Base-by-base conservation (phyloP, 495 filamentous ascomycete species). In the Friedmanniomyces endolithicus region DNA sequence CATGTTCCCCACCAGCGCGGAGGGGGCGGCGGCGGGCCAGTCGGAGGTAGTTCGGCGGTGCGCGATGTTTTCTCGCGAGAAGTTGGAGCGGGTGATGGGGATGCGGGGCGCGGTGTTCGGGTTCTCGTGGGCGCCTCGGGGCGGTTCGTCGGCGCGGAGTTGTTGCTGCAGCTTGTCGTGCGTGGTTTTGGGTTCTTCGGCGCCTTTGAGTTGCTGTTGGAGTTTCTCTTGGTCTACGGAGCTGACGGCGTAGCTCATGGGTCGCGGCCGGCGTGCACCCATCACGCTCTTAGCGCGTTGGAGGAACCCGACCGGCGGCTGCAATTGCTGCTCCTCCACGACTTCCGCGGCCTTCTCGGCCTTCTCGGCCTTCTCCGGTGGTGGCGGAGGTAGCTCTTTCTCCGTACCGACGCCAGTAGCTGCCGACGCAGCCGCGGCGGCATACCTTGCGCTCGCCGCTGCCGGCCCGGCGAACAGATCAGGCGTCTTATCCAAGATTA, bases 101-200 rank as follows among this genome's bases (percentile, higher is more conserved):
- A 94, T 86, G 61, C 82, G 85, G 22, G 87, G 86, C 9, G 87
- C 87, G n/a, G 85, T 94, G 1, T 84, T 75, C 0, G 88, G 86
- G 67, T 94, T 76, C 56, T 81, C 77, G 53, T 31, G 27, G 27
- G 27, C 27, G 27, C 27, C 27, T 31, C 27, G 27, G 27, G 27
- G 27, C 27, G 27, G 27, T 9, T 31, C 27, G 27, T 31, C 27
- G 27, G 27, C 27, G 27, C 27, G 27, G 27, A 31, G 27, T 31
- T 31, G 27, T 3, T 31, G 27, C 9, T 31, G 27, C 3, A 31
- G 27, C 27, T 31, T 31, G 4, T 31, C 27, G 27, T 31, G 27
- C 73, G 78, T 16, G 4, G 71, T 78, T 53, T 68, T 76, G 55
- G 41, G 14, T 50, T 33, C 20, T 23, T 33, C 20, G n/a, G n/a